These are phyloP conservation scores for Tausonia pullulans DNA, from an alignment of 1,284 basidiomycete species.

Conservation along the genomic window DNA sequence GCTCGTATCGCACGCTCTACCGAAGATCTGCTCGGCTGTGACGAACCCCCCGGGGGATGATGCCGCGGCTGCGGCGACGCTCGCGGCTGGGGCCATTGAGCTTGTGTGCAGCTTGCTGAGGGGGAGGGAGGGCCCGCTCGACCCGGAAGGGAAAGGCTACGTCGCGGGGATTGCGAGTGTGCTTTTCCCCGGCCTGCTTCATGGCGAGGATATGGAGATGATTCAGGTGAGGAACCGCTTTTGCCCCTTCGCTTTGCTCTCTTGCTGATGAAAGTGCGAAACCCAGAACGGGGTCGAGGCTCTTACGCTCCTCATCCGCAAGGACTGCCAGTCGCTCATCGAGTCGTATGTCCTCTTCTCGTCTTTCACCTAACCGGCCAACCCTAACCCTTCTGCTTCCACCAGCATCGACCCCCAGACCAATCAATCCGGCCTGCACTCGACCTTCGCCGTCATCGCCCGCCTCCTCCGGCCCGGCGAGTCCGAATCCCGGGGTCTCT, in stretches of 20 bases:
- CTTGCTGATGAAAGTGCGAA: no score
- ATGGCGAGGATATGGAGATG: conserved; percentile 68
- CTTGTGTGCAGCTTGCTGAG: conserved; percentile 58
- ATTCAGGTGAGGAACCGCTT: conserved; percentile 50
- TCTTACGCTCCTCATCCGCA: conserved; percentile 73
- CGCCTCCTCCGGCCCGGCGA: conserved; percentile 51
- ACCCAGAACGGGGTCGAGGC: conserved; percentile 66
- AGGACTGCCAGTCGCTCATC: conserved; percentile 68
- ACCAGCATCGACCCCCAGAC: conserved; percentile 24
- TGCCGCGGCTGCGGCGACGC: conserved; percentile 43
- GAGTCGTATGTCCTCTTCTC: conserved; percentile 43
- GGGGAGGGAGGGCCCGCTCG: conserved; percentile 53
- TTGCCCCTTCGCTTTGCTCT: no score
- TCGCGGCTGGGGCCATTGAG: conserved; percentile 64
- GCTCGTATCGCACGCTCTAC: conserved; percentile 60
- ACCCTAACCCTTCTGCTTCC: background rate
- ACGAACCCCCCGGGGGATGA: conserved; percentile 39
- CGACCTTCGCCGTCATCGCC: conserved; percentile 61
- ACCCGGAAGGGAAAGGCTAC: conserved; percentile 47
- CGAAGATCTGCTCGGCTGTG: conserved; percentile 57
- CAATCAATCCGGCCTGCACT: conserved; percentile 61
- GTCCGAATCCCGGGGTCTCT: conserved; percentile 74
- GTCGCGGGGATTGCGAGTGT: conserved; percentile 59
- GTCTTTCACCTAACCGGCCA: background rate
- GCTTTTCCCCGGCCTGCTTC: conserved; percentile 56